A percentile compares a stretch with the other conserved stretches of the same genome.
Conservation (phyloP, 2,329 filamentous ascomycete genomes). For the Penicillium sp. region DNA sequence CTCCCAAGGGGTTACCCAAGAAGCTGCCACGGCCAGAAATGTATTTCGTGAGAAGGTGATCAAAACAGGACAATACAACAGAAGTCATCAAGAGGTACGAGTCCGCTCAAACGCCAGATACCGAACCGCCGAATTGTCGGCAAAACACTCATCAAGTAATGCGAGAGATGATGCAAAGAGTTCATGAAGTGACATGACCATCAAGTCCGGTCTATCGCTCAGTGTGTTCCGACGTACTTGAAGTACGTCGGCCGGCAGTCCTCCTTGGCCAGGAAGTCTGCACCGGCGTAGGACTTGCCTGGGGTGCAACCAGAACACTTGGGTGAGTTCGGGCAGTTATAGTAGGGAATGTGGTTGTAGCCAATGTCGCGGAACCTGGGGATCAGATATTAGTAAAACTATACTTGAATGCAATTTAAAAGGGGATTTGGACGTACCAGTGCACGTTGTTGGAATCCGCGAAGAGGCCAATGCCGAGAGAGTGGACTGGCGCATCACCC, state of each 20-base stretch:
- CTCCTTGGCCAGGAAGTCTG: slow-evolving; percentile 76
- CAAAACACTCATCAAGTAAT: slow-evolving; percentile 26
- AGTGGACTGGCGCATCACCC: slow-evolving; percentile 97
- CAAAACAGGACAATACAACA: slow-evolving; percentile 7
- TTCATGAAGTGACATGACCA: slow-evolving; percentile 18
- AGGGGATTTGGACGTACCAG: slow-evolving; percentile 58
- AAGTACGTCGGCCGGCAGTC: slow-evolving; percentile 97
- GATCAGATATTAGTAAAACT: neutral
- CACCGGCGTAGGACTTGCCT: slow-evolving; percentile 84
- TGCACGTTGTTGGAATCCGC: slow-evolving; percentile 88
- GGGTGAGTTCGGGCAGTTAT: slow-evolving; percentile 95
- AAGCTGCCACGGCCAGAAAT: slow-evolving; percentile 14
- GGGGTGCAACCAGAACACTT: slow-evolving; percentile 87
- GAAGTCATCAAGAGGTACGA: slow-evolving; percentile 25
- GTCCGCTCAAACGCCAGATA: slow-evolving; percentile 27
- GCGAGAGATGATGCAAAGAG: slow-evolving; percentile 21
- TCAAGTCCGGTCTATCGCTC: slow-evolving; percentile 23
- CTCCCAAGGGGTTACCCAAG: slow-evolving; percentile 2
- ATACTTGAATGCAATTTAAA: neutral
- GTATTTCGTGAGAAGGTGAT: slow-evolving; percentile 15
- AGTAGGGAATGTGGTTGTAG: slow-evolving; percentile 97
- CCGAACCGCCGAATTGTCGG: slow-evolving; percentile 17
- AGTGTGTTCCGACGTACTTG: slow-evolving; percentile 83
- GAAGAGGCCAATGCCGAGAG: slow-evolving; percentile 85
- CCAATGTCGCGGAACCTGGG: slow-evolving; percentile 96